Percentiles rank a stretch among this genome's conserved stretches.
phyloP scores from a whole-genome alignment of 352 stramenopile genomes.

The Achlya hypogyna region DNA sequence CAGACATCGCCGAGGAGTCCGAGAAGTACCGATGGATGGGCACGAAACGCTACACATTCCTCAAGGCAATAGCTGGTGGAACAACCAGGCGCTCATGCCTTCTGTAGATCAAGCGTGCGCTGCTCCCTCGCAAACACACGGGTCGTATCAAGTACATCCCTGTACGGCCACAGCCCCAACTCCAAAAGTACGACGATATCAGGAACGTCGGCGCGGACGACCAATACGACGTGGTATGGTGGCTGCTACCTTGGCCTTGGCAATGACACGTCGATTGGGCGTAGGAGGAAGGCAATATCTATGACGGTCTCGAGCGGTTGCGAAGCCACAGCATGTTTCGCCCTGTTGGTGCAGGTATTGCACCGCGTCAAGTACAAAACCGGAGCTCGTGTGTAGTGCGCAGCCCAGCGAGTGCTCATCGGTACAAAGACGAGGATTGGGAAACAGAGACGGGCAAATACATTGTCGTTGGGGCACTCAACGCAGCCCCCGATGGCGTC shows the following conservation, averaged over 20 bases:
- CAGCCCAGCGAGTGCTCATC: conserved; percentile 50
- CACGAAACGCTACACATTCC: conserved; percentile 57
- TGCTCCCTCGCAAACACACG: conserved; percentile 53
- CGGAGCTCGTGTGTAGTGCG: conserved; percentile 24
- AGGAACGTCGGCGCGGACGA: conserved; percentile 61
- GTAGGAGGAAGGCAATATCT: conserved; percentile 64
- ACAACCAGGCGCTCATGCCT: not conserved
- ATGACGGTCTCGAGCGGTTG: conserved; percentile 33
- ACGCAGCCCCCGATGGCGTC: conserved; percentile 56
- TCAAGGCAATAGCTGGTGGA: conserved; percentile 35
- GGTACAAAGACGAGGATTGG: conserved; percentile 52
- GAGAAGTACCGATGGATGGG: conserved; percentile 76
- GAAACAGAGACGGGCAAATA: conserved; percentile 51
- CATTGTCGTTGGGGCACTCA: conserved; percentile 62
- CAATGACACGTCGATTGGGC: not conserved
- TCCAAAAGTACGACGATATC: conserved; percentile 68
- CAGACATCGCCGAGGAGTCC: conserved; percentile 66
- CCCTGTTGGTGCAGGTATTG: conserved; percentile 14
- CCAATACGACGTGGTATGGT: conserved; percentile 52
- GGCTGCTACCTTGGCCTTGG: no score
- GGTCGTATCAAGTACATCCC: conserved; percentile 58
- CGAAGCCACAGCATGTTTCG: conserved; percentile 27
- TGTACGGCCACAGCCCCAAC: conserved; percentile 46
- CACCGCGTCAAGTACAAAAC: not conserved
- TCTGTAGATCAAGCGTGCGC: conserved; percentile 34